phyloP scores from a whole-genome alignment of 75 land plant species.

The Ceratopteris richardii region DNA sequence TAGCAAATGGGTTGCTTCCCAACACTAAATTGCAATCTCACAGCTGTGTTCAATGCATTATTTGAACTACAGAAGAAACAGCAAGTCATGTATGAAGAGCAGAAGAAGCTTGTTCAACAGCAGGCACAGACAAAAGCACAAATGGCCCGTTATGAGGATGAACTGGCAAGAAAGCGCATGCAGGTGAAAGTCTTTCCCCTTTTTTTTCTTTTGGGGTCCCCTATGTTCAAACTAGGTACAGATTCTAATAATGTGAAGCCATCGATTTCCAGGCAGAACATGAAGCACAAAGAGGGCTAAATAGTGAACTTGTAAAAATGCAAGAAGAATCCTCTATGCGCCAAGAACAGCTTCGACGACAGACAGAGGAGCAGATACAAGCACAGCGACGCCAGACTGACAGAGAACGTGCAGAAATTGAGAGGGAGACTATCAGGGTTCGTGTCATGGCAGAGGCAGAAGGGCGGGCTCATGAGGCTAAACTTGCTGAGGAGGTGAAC shows the following conservation, averaged over 20 bases:
- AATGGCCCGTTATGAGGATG: slow-evolving; percentile 94
- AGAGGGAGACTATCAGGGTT: slow-evolving; percentile 80
- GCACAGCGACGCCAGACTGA: slow-evolving; percentile 73
- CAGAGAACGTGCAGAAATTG: slow-evolving; percentile 67
- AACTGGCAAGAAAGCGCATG: slow-evolving; percentile 92
- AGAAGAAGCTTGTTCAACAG: slow-evolving; percentile 75
- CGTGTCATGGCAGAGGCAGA: slow-evolving; percentile 88
- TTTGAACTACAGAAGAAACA: slow-evolving; percentile 59
- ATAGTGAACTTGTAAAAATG: slow-evolving; percentile 77
- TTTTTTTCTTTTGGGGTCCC: background rate
- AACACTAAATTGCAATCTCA: no score
- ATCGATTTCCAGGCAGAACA: slow-evolving; percentile 59
- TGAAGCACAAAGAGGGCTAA: slow-evolving; percentile 67
- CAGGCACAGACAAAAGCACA: slow-evolving; percentile 92
- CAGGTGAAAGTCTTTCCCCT: slow-evolving; percentile 29
- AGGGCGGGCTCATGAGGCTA: slow-evolving; percentile 84
- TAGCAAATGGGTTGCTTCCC: no score
- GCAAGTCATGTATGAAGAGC: slow-evolving; percentile 79
- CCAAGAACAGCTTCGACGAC: slow-evolving; percentile 66
- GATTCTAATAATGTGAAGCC: background rate
- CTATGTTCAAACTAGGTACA: background rate
- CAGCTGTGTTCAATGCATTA: no score
- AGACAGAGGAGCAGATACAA: slow-evolving; percentile 84
- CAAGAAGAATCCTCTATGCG: slow-evolving; percentile 84
- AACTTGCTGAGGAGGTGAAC: slow-evolving; percentile 75